phyloP scores from a whole-genome alignment of 345 rosid genomes.

The Eutrema heterophyllum region DNA sequence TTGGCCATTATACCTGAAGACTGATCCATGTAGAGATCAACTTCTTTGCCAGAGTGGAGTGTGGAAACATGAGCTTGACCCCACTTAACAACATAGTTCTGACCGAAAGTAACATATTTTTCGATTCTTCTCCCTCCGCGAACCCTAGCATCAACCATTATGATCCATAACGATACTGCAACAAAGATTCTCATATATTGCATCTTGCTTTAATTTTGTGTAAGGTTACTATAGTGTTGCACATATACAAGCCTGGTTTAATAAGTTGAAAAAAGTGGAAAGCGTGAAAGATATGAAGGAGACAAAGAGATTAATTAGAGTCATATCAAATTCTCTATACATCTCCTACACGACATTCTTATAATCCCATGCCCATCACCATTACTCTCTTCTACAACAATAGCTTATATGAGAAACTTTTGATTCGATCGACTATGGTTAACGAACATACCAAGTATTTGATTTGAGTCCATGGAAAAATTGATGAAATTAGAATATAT shows the following conservation, averaged over 20 bases:
- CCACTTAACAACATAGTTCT: constrained; percentile 28
- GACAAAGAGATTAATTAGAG: constrained; percentile 29
- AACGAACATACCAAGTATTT: neutral
- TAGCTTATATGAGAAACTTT: neutral
- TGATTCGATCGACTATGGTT: neutral
- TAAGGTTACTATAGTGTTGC: neutral
- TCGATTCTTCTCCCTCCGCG: neutral
- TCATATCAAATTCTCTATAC: constrained; percentile 26
- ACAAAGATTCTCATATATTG: neutral
- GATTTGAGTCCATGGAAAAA: too few relatives aligned
- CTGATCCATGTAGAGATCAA: constrained; percentile 31
- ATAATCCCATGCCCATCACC: constrained; percentile 22
- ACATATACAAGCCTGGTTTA: constrained; percentile 9
- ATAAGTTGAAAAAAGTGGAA: constrained; percentile 17
- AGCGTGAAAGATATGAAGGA: constrained; percentile 30
- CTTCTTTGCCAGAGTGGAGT: constrained; percentile 24
- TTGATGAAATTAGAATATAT: too few relatives aligned
- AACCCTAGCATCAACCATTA: constrained; percentile 13
- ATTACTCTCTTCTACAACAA: neutral
- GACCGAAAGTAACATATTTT: constrained; percentile 17
- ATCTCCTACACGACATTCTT: constrained; percentile 24
- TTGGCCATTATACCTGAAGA: constrained; percentile 8
- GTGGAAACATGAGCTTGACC: constrained; percentile 26
- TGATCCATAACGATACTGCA: constrained; percentile 12
- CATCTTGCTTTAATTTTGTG: neutral